These are phyloP conservation scores for Phytomonas sp. DNA, from an alignment of 208 protist species.

Conservation along the genomic window DNA sequence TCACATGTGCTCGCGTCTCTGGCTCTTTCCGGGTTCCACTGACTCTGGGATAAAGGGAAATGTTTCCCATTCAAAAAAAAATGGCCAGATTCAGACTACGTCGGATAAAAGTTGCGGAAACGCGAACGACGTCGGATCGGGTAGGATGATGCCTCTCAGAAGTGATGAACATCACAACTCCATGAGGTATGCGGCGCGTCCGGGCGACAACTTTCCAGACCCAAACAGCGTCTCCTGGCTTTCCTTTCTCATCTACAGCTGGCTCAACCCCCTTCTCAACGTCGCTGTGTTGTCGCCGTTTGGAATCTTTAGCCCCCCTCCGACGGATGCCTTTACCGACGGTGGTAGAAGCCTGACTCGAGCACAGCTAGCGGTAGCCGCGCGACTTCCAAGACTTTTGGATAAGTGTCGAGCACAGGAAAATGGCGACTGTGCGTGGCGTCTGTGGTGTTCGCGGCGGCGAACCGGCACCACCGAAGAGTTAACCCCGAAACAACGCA, in stretches of 20 bases:
- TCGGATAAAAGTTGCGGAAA: not conserved
- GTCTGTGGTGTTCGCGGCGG: constrained; percentile 31
- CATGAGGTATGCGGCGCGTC: constrained; percentile 11
- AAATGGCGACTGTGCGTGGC: constrained; percentile 36
- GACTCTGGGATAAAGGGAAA: not conserved
- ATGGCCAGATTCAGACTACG: not conserved
- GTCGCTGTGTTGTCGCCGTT: constrained; percentile 38
- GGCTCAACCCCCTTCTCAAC: constrained; percentile 60
- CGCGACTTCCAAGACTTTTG: constrained; percentile 45
- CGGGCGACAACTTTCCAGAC: constrained; percentile 46
- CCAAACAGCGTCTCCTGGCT: constrained; percentile 31
- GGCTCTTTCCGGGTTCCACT: not conserved
- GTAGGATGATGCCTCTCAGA: not conserved
- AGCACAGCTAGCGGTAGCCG: constrained; percentile 23
- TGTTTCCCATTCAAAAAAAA: not conserved
- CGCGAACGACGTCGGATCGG: not conserved
- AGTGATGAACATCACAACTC: not conserved
- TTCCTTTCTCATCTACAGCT: constrained; percentile 40
- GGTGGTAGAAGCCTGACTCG: constrained; percentile 28
- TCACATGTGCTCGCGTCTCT: constrained; percentile 17
- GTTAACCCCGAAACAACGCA: constrained; percentile 11
- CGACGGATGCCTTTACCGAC: constrained; percentile 21
- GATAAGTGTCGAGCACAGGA: constrained; percentile 22
- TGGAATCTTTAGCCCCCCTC: constrained; percentile 28
- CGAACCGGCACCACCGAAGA: constrained; percentile 14